Evolutionary conservation across 148 eudicot genomes (phyloP), one percentile per base, ranked within the genome.

Genomic region (Diospyros kaki): DNA sequence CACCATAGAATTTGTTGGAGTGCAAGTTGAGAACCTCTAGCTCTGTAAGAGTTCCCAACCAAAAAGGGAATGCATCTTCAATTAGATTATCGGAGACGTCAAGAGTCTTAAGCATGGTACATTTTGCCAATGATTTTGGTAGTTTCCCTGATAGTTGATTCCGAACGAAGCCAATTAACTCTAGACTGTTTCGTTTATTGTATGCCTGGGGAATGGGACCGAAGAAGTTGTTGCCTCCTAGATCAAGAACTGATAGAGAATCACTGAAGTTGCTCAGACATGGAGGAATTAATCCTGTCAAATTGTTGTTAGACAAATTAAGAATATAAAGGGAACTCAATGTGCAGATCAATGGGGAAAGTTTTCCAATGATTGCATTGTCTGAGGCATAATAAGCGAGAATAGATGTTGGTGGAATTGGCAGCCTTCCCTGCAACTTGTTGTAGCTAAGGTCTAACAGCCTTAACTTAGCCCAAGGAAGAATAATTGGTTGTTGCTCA

Each of bases 1-100:
- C 28, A 28, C 28, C 82, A 58, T 72, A 51, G 28, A 84, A 76
- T 13, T 63, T 77, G 66, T 82, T 85, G 6, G 58, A 65, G 4
- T 77, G 10, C 71, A 83, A 50, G 4, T 73, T n/a, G 14, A 83
- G 76, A 17, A 80, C 67, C 13, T 80, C 63, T 71, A 82, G 54
- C 15, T 77, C 45, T 54, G 72, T 78, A 54, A 85, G 83, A 55
- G 56, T 40, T 38, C 87, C 83, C 45, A 85, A 51, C 85, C 85
- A 85, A 15, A 71, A 18, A 5, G 85, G 81, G 48, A 85, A 85
- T 12, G 56, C 51, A 64, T 81, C 84, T 13, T 66, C 63, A 3
- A 84, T 44, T 2, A 40, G 59, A 68, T 84, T 84, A 44, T 71
- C 75, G 9, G 75, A 67, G 44, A 80, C 60, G 54, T 75, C 78